Evolutionary conservation across 805 yeast genomes (phyloP).

Genomic region (Ogataea kodamae): DNA sequence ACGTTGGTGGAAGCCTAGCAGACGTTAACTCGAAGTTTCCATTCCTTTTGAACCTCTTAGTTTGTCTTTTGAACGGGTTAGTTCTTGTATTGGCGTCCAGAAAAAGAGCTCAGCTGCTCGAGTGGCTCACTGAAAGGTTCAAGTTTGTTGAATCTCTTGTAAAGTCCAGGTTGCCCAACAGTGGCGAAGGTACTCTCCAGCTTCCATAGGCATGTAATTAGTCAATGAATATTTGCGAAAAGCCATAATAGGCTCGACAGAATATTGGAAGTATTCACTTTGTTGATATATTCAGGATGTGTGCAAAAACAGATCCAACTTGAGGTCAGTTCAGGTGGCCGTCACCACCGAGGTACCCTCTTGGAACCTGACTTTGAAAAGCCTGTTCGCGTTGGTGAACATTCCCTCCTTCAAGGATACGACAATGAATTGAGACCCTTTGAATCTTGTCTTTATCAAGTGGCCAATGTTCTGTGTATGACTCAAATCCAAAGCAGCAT

Average conservation of each 20-base stretch:
- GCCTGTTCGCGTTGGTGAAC: slow-evolving; percentile 95
- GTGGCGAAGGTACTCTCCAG: no score
- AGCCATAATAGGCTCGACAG: no score
- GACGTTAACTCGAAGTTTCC: slow-evolving; percentile 59
- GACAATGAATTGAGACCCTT: slow-evolving; percentile 94
- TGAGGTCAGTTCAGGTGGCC: slow-evolving; percentile 42
- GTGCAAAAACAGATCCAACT: neutral
- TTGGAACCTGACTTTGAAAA: slow-evolving; percentile 89
- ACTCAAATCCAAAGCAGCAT: slow-evolving; percentile 94
- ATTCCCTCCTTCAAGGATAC: slow-evolving; percentile 97
- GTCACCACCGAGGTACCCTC: slow-evolving; percentile 95
- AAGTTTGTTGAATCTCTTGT: no score
- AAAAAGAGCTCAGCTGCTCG: no score
- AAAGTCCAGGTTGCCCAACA: no score
- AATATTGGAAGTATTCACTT: no score
- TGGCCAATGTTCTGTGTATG: slow-evolving; percentile 98
- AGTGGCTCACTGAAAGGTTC: no score
- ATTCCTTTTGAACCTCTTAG: slow-evolving; percentile 47
- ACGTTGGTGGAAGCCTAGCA: slow-evolving; percentile 58
- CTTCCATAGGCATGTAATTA: no score
- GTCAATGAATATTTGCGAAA: no score
- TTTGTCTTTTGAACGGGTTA: slow-evolving; percentile 33
- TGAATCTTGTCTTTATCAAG: slow-evolving; percentile 88
- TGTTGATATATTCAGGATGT: no score
- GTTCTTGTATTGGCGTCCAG: slow-evolving; percentile 15